Evolutionary conservation across 2,329 filamentous ascomycete species (phyloP).

Genomic region (Hypomyces perniciosus): DNA sequence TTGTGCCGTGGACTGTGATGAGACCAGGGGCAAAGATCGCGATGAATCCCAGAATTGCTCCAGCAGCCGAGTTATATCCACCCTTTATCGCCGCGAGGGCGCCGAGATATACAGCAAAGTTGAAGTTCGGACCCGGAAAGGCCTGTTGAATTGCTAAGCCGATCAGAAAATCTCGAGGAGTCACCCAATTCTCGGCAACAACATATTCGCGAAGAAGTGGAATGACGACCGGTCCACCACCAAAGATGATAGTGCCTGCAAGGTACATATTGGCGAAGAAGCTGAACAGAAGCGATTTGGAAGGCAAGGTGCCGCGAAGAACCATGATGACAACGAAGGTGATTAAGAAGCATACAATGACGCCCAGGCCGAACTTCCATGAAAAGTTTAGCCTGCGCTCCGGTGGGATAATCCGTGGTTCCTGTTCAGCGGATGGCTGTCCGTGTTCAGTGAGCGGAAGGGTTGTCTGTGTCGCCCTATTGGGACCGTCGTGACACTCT

Average conservation of each 20-base stretch:
- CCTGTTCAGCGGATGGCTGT: slow-evolving; percentile 9
- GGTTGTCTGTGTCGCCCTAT: not conserved
- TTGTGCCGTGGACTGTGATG: slow-evolving; percentile 42
- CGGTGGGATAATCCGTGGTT: slow-evolving; percentile 22
- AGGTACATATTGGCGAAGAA: slow-evolving; percentile 70
- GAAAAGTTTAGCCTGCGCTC: slow-evolving; percentile 34
- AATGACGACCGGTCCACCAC: slow-evolving; percentile 60
- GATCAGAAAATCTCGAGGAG: slow-evolving; percentile 63
- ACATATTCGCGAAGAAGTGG: slow-evolving; percentile 57
- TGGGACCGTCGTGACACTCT: not conserved
- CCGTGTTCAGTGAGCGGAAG: not conserved
- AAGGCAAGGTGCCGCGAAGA: slow-evolving; percentile 35
- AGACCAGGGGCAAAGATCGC: slow-evolving; percentile 50
- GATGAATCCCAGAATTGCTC: slow-evolving; percentile 46
- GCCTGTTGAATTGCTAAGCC: slow-evolving; percentile 67
- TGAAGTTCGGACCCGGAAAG: slow-evolving; percentile 48
- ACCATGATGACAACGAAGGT: slow-evolving; percentile 54
- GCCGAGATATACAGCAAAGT: slow-evolving; percentile 54
- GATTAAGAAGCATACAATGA: slow-evolving; percentile 45
- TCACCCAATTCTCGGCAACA: slow-evolving; percentile 65
- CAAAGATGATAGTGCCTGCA: slow-evolving; percentile 63
- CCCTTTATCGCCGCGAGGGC: slow-evolving; percentile 38
- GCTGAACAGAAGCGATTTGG: slow-evolving; percentile 44
- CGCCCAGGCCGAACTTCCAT: slow-evolving; percentile 37
- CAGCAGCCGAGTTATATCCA: slow-evolving; percentile 33